Percentiles rank a stretch among this genome's conserved stretches.
phyloP scores from a whole-genome alignment of 139 green algal species.

The Spirogloea muscicola region DNA sequence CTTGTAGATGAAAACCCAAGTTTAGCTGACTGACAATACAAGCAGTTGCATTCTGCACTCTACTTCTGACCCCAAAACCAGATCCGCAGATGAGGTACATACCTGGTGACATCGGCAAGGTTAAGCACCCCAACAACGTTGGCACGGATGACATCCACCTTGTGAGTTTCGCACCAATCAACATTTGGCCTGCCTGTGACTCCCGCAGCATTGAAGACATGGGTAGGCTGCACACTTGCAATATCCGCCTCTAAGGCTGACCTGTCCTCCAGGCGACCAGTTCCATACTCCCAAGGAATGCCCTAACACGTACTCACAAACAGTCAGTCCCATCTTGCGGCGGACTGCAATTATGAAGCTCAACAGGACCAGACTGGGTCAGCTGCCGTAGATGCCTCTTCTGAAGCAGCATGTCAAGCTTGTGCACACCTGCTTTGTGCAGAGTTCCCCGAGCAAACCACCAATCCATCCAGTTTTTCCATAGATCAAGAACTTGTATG shows the following conservation, averaged over 20 bases:
- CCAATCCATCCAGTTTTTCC: constrained; percentile 45
- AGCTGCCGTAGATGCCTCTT: too few species aligned
- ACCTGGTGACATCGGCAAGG: constrained; percentile 64
- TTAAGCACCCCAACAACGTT: constrained; percentile 94
- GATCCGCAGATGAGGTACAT: too few species aligned
- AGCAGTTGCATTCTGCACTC: too few species aligned
- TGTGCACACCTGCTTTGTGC: too few species aligned
- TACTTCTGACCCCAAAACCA: too few species aligned
- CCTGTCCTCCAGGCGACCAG: constrained; percentile 79
- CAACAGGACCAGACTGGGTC: too few species aligned
- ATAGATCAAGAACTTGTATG: constrained; percentile 52
- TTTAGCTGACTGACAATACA: too few species aligned
- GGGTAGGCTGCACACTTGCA: constrained; percentile 85
- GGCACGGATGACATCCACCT: constrained; percentile 85
- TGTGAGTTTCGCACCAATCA: constrained; percentile 98
- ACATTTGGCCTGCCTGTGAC: constrained; percentile 95
- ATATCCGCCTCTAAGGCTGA: constrained; percentile 78
- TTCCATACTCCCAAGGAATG: constrained; percentile 79
- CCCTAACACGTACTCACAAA: too few species aligned
- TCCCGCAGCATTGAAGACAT: constrained; percentile 91
- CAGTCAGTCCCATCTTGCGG: constrained; percentile 56
- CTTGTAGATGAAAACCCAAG: too few species aligned
- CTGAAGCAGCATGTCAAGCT: too few species aligned
- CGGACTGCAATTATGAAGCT: too few species aligned
- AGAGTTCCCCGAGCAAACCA: constrained; percentile 47